A percentile compares a stretch with the other conserved stretches of the same genome.
Conservation (phyloP, 2,329 filamentous ascomycete genomes). For the Penicillium sp. region DNA sequence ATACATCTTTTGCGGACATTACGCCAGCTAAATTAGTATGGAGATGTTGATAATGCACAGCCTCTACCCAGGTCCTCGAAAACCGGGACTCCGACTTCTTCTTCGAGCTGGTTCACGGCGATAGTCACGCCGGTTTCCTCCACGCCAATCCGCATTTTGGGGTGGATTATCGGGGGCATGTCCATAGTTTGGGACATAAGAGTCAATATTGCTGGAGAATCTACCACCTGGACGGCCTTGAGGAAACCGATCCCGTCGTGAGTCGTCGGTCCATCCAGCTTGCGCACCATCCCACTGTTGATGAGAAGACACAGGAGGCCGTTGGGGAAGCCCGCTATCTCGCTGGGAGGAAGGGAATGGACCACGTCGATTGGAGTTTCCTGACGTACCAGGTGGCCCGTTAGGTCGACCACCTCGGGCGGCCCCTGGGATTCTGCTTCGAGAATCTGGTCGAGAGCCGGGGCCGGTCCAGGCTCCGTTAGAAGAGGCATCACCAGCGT, state of each 20-base stretch:
- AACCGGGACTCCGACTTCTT: constrained; percentile 37
- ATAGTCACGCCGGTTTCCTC: constrained; percentile 27
- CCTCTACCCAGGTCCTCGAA: constrained; percentile 27
- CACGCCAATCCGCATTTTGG: constrained; percentile 26
- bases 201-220: constrained; percentile 32
- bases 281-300: constrained; percentile 30
- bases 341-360: constrained; percentile 29
- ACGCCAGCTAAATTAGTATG: neutral
- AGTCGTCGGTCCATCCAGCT: constrained; percentile 29
- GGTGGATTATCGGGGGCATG: constrained; percentile 26
- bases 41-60: neutral
- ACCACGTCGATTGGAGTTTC: constrained; percentile 25
- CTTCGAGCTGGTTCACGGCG: constrained; percentile 30
- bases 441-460: constrained; percentile 32
- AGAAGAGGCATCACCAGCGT: constrained; percentile 74
- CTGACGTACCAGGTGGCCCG: constrained; percentile 20
- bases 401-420: constrained; percentile 32
- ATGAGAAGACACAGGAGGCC: constrained; percentile 34
- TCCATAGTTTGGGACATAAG: constrained; percentile 39
- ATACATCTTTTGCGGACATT: neutral
- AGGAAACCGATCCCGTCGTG: constrained; percentile 32
- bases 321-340: constrained; percentile 38
- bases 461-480: constrained; percentile 55
- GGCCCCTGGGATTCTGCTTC: constrained; percentile 37
- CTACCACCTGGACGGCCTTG: constrained; percentile 24